Conservation (phyloP, 768 basidiomycete species). For the Suillus hirtellus region DNA sequence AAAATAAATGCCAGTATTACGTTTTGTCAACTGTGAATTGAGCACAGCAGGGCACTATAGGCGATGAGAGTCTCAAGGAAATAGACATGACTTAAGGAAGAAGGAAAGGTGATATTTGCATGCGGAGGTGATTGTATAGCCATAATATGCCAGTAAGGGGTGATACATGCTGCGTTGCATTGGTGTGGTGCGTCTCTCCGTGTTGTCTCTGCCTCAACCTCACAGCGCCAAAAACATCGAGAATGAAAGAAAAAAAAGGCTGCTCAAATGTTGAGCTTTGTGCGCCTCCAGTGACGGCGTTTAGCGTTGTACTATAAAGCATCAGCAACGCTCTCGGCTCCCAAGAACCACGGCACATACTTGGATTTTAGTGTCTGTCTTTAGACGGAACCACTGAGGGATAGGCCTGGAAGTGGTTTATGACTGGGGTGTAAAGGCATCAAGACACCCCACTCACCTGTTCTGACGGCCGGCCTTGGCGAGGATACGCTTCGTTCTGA, state of each 20-base stretch:
- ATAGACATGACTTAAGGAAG: neutral
- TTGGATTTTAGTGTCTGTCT: slow-evolving; percentile 94
- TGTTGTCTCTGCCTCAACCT: slow-evolving; percentile 13
- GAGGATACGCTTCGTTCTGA: slow-evolving; percentile 95
- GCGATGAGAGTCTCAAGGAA: neutral
- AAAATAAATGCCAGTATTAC: neutral
- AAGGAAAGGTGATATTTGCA: slow-evolving; percentile 19
- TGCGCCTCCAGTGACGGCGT: slow-evolving; percentile 98
- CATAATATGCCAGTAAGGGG: slow-evolving; percentile 18
- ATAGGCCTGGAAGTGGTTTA: slow-evolving; percentile 67
- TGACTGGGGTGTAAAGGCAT: slow-evolving; percentile 1
- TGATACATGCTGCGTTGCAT: slow-evolving; percentile 29
- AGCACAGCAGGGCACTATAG: neutral
- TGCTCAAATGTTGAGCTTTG: slow-evolving; percentile 93
- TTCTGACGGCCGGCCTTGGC: slow-evolving; percentile 97
- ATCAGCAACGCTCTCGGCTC: neutral
- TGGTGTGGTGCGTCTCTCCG: slow-evolving; percentile 13
- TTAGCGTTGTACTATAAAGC: slow-evolving; percentile 81
- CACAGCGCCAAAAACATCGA: slow-evolving; percentile 10
- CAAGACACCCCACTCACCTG: slow-evolving; percentile 52
- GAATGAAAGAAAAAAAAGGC: slow-evolving; percentile 3
- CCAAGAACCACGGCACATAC: slow-evolving; percentile 38
- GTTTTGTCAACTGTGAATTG: neutral
- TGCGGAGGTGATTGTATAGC: slow-evolving; percentile 17
- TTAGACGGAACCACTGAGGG: slow-evolving; percentile 98